A percentile compares a stretch with the other conserved stretches of the same genome.
These are phyloP conservation scores for Penicilliopsis zonata DNA, from an alignment of 495 filamentous ascomycete species.

Conservation along the genomic window DNA sequence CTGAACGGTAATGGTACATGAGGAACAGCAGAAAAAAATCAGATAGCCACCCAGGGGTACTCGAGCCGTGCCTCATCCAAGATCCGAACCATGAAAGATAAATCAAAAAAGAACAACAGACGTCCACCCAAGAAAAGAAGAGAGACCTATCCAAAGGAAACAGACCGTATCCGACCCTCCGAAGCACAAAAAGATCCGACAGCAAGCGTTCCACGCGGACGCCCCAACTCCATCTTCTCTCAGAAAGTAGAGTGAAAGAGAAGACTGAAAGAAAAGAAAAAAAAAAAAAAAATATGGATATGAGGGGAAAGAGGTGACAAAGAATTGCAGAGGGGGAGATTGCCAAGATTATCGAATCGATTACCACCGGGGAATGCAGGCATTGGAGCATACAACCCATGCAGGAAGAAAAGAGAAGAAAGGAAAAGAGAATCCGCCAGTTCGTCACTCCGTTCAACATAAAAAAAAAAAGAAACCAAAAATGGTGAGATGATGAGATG, in stretches of 20 bases:
- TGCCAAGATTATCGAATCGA: too few relatives aligned
- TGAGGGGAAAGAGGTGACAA: neutral
- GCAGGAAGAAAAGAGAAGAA: too few relatives aligned
- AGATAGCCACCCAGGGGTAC: constrained; percentile 1
- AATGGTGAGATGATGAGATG: too few relatives aligned
- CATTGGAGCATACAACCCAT: too few relatives aligned
- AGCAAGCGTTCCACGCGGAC: neutral
- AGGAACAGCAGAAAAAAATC: neutral
- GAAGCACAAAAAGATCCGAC: neutral
- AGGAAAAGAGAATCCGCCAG: too few relatives aligned
- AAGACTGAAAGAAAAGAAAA: neutral
- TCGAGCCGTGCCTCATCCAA: neutral
- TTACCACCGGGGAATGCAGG: too few relatives aligned
- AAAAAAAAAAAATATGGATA: constrained; percentile 2
- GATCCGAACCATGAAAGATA: too few relatives aligned
- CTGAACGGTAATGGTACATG: neutral
- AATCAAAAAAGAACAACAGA: too few relatives aligned
- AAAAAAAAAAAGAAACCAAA: too few relatives aligned
- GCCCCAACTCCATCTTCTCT: neutral
- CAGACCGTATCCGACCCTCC: neutral
- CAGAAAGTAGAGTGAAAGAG: neutral
- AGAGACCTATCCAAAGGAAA: neutral
- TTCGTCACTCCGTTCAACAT: too few relatives aligned
- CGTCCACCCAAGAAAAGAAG: too few relatives aligned
- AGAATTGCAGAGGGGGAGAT: neutral